Evolutionary conservation across 192 early-diverging fungal species (phyloP).

Genomic region (Coemansia sp.): DNA sequence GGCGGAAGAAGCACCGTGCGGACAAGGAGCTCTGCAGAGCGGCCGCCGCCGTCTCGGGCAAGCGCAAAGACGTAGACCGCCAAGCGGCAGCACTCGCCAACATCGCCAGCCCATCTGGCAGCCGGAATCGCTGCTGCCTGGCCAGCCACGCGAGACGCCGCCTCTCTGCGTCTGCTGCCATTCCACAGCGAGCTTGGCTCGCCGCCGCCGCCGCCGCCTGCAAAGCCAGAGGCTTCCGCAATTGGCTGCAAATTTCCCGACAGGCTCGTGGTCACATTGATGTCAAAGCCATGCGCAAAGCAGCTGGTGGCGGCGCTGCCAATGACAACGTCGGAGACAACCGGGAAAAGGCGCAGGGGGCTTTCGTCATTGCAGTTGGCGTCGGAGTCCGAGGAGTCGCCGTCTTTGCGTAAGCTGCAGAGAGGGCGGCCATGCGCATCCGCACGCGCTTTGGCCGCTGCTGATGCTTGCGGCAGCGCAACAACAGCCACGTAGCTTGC

Average conservation of each 20-base stretch:
- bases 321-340: conserved; percentile 44
- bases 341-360: conserved; percentile 9
- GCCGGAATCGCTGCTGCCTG: conserved; percentile 4
- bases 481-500: conserved; percentile 1
- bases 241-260: conserved; percentile 19
- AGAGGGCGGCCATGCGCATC: not conserved
- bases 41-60: not conserved
- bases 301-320: conserved; percentile 10
- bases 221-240: not conserved
- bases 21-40: conserved; percentile 7
- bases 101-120: conserved; percentile 15
- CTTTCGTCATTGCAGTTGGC: not conserved
- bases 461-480: not conserved
- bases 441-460: not conserved
- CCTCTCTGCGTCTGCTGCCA: not conserved
- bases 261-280: conserved; percentile 11
- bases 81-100: conserved; percentile 1
- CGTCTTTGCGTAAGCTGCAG: conserved; percentile 41
- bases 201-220: not conserved
- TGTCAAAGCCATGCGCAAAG: conserved; percentile 29
- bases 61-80: conserved; percentile 32
- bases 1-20: conserved; percentile 24
- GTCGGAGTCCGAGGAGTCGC: conserved; percentile 8
- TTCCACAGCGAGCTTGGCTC: not conserved
- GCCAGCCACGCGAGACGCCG: not conserved